Evolutionary conservation across 257 asterid species (phyloP), one percentile per base, ranked within the genome.

Genomic region (Cordia subcordata): DNA sequence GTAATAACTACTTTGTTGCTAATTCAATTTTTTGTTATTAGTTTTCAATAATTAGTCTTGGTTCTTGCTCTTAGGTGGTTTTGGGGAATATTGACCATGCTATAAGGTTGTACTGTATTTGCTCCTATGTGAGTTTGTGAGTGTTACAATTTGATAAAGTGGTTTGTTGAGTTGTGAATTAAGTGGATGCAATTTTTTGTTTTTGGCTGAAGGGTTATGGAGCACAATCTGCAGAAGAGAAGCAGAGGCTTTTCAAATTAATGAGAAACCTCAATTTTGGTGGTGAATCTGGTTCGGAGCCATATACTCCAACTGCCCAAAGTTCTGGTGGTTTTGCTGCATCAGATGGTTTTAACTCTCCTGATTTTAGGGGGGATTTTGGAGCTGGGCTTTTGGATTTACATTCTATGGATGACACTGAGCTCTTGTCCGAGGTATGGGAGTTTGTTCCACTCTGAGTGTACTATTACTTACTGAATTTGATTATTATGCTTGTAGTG

Each of bases 361-460:
- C 97, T 8, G 97, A 89, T 61, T 85, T 89, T 70, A 79, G 94
- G 61, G 96, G 95, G 58, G 97, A 92, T 61, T 86, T 88, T 64
- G 99, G 97, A 60, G 96, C 92, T 58, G 97, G 96, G 46, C 96
- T 88, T 68, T 69, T 92, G 82, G 99, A 92, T 75, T 80, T 92
- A 61, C 96, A 92, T 78, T 79, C 97, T 55, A 88, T 92, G 97
- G 99, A 92, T 75, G 97, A 92, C 67, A 92, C 97, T 1, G 99
- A 92, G 72, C 97, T 92, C 75, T 80, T 92, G 78, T 81, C 99
- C 44, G 99, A 88, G 83, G 99, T 88, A 79, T 57, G 77, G 66
- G 42, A 67, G 56, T 67, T 23, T 66, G 16, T 21, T 35, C 32
- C 51, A 53, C 61, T 55, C 23, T 23, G 50, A 40, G 6, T 27